These are phyloP conservation scores for Pyropia yezoensis DNA, from an alignment of 23 red algal genomes.

Conservation along the genomic window DNA sequence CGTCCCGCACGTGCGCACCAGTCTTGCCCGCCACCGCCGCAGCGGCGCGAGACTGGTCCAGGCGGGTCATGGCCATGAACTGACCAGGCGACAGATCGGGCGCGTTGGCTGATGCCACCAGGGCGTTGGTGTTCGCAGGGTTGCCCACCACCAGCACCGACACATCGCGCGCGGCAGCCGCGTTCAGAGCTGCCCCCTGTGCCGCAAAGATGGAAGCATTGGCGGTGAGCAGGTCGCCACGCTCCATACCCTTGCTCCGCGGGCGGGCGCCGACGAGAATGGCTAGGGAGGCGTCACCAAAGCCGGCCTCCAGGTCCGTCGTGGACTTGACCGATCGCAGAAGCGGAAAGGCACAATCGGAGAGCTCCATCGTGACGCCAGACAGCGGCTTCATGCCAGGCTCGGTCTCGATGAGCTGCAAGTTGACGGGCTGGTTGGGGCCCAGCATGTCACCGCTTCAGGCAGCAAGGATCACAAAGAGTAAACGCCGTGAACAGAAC, in stretches of 20 bases:
- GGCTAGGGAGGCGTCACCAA: slow-evolving; percentile 74
- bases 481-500: no score
- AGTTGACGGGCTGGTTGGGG: slow-evolving; percentile 64
- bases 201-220: slow-evolving; percentile 91
- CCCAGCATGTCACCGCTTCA: slow-evolving; percentile 80
- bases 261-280: slow-evolving; percentile 85
- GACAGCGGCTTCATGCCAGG: slow-evolving; percentile 73
- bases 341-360: slow-evolving; percentile 94
- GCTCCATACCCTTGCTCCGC: slow-evolving; percentile 94
- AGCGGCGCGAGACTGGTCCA: slow-evolving; percentile 94
- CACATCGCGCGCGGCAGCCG: slow-evolving; percentile 45
- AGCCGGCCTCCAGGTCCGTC: slow-evolving; percentile 62
- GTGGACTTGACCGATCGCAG: slow-evolving; percentile 61
- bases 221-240: slow-evolving; percentile 75
- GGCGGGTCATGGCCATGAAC: slow-evolving; percentile 89
- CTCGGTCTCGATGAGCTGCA: slow-evolving; percentile 79
- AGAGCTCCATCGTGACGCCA: slow-evolving; percentile 95
- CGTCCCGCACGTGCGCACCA: slow-evolving; percentile 41
- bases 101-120: slow-evolving; percentile 89
- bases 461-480: not conserved
- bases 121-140: slow-evolving; percentile 90
- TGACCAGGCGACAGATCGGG: slow-evolving; percentile 61
- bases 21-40: slow-evolving; percentile 65
- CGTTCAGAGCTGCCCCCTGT: slow-evolving; percentile 90
- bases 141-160: slow-evolving; percentile 88